phyloP scores from a whole-genome alignment of 108 stramenopile species.

The Skeletonema potamos region DNA sequence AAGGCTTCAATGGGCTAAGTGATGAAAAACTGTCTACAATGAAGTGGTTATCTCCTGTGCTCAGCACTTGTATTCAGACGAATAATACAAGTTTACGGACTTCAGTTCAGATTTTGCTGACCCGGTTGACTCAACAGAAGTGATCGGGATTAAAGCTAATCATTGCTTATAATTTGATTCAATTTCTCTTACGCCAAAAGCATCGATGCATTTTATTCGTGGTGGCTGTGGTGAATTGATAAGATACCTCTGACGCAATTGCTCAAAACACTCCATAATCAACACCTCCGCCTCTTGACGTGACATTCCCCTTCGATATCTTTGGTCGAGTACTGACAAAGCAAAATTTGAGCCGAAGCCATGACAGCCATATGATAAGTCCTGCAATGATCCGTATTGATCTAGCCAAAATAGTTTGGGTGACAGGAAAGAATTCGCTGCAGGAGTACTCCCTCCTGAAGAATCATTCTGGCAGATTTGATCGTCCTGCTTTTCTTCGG shows the following conservation, averaged over 20 bases:
- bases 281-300: slow-evolving; percentile 53
- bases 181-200: slow-evolving; percentile 23
- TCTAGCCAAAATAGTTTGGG: slow-evolving; percentile 80
- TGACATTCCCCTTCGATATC: slow-evolving; percentile 56
- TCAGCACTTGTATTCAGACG: slow-evolving; percentile 55
- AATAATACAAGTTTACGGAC: slow-evolving; percentile 45
- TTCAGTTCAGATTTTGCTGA: slow-evolving; percentile 51
- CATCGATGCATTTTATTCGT: slow-evolving; percentile 79
- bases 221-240: slow-evolving; percentile 75
- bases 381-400: slow-evolving; percentile 75
- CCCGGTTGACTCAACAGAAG: slow-evolving; percentile 16
- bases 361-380: slow-evolving; percentile 71
- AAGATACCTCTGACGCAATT: slow-evolving; percentile 67
- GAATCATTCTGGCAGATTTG: background rate
- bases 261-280: slow-evolving; percentile 65
- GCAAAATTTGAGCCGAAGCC: slow-evolving; percentile 73
- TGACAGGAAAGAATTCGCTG: background rate
- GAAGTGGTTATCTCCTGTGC: slow-evolving; percentile 49
- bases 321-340: slow-evolving; percentile 69
- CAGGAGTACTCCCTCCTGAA: background rate
- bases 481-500: background rate
- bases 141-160: background rate
- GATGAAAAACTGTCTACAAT: slow-evolving; percentile 45
- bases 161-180: background rate
- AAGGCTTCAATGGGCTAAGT: slow-evolving; percentile 40